phyloP scores from a whole-genome alignment of 306 rosid species.

The Erythrophleum fordii region DNA sequence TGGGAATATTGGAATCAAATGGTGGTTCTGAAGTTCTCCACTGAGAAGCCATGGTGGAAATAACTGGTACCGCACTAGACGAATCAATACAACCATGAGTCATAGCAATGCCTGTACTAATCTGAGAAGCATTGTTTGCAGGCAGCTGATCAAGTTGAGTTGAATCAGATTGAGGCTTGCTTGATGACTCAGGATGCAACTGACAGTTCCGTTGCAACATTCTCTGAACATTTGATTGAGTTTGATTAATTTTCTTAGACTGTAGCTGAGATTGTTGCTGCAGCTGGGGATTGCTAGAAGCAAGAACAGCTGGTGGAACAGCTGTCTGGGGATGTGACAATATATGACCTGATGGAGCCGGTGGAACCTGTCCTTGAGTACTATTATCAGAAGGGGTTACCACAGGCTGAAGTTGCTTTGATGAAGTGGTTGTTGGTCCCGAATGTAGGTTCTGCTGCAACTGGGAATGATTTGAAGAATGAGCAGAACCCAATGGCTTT shows the following conservation, averaged over 20 bases:
- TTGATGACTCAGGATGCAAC: conserved; percentile 54
- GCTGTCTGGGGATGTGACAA: conserved; percentile 51
- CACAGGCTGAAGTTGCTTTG: conserved; percentile 64
- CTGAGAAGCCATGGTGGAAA: conserved; percentile 55
- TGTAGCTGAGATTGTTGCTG: conserved; percentile 49
- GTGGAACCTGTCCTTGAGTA: conserved; percentile 58
- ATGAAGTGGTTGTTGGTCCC: conserved; percentile 51
- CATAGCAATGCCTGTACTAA: conserved; percentile 48
- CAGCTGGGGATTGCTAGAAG: conserved; percentile 57
- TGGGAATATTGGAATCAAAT: conserved; percentile 58
- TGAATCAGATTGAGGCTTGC: conserved; percentile 55
- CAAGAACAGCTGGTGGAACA: conserved; percentile 39
- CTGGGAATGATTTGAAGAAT: conserved; percentile 65
- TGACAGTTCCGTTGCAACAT: conserved; percentile 57
- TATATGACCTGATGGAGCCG: conserved; percentile 58
- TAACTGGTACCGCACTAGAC: conserved; percentile 44
- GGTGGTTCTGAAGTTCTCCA: conserved; percentile 68
- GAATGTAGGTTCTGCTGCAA: conserved; percentile 60
- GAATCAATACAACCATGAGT: conserved; percentile 55
- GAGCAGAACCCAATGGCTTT: conserved; percentile 58
- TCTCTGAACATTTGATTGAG: conserved; percentile 63
- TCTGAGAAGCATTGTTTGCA: conserved; percentile 49
- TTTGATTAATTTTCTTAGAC: conserved; percentile 65
- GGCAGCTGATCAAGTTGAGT: conserved; percentile 62
- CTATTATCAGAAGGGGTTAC: conserved; percentile 61